A percentile compares a stretch with the other conserved stretches of the same genome.
Conservation (phyloP, 169 alveolate genomes). For the Ichthyophthirius multifiliis region DNA sequence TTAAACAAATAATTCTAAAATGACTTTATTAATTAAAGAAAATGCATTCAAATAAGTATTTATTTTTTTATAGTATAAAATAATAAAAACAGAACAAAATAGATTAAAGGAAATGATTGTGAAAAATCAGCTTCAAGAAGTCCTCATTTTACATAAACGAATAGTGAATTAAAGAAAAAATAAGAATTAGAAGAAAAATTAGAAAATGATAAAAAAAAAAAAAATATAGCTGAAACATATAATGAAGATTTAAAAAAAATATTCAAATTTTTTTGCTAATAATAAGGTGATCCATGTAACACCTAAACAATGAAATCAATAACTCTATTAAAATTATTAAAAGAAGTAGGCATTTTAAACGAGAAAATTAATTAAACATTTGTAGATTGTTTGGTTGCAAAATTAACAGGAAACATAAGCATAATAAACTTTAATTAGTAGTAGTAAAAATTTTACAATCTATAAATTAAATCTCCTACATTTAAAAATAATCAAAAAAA, state of each 20-base stretch:
- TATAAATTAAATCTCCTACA: neutral
- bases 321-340: neutral
- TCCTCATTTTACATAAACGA: neutral
- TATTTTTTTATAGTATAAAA: neutral
- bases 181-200: neutral
- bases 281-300: neutral
- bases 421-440: too few species aligned
- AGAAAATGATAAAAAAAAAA: neutral
- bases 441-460: too few species aligned
- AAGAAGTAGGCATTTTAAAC: neutral
- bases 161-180: neutral
- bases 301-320: neutral
- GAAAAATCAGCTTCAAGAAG: neutral
- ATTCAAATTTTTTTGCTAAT: neutral
- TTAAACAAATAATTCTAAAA: neutral
- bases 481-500: neutral
- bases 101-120: neutral
- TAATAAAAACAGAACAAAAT: too few species aligned
- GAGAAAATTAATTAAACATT: neutral
- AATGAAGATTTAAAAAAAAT: neutral
- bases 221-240: neutral
- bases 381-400: neutral
- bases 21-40: neutral
- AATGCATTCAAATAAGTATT: neutral
- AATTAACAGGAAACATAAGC: neutral